phyloP scores from a whole-genome alignment of 148 eudicot genomes.

The Limonium bicolor region DNA sequence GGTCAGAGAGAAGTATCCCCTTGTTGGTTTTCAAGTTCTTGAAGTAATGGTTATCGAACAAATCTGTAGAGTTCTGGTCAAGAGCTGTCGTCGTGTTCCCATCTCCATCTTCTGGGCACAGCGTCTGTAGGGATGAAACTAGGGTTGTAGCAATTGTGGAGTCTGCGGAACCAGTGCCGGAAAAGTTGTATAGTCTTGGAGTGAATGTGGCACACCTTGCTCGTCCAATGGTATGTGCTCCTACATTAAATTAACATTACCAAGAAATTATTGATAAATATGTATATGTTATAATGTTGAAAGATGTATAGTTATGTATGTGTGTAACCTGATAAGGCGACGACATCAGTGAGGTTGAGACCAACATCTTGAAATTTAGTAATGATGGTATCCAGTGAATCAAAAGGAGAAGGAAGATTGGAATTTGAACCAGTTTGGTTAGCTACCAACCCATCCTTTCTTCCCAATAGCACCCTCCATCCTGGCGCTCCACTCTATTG shows the following conservation, averaged over 20 bases:
- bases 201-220: slow-evolving; percentile 45
- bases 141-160: slow-evolving; percentile 25
- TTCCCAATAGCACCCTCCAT: slow-evolving; percentile 59
- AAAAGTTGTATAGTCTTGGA: slow-evolving; percentile 49
- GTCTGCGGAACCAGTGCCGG: slow-evolving; percentile 43
- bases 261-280: neutral
- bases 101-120: slow-evolving; percentile 46
- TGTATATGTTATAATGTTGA: neutral
- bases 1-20: slow-evolving; percentile 63
- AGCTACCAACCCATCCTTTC: slow-evolving; percentile 70
- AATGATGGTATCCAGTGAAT: slow-evolving; percentile 21
- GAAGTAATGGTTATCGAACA: slow-evolving; percentile 76
- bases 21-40: slow-evolving; percentile 35
- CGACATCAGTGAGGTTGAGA: slow-evolving; percentile 53
- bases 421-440: slow-evolving; percentile 52
- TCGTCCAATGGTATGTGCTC: slow-evolving; percentile 25
- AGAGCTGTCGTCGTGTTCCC: slow-evolving; percentile 54
- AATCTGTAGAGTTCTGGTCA: slow-evolving; percentile 38
- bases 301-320: no score
- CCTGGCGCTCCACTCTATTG: slow-evolving; percentile 67
- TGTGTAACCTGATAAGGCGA: slow-evolving; percentile 67
- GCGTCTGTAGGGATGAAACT: slow-evolving; percentile 29
- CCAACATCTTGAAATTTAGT: slow-evolving; percentile 42
- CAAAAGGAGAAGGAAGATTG: slow-evolving; percentile 46
- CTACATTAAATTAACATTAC: slow-evolving; percentile 2